Conservation (phyloP, 2,329 filamentous ascomycete species). For the Ophiostoma australiae region DNA sequence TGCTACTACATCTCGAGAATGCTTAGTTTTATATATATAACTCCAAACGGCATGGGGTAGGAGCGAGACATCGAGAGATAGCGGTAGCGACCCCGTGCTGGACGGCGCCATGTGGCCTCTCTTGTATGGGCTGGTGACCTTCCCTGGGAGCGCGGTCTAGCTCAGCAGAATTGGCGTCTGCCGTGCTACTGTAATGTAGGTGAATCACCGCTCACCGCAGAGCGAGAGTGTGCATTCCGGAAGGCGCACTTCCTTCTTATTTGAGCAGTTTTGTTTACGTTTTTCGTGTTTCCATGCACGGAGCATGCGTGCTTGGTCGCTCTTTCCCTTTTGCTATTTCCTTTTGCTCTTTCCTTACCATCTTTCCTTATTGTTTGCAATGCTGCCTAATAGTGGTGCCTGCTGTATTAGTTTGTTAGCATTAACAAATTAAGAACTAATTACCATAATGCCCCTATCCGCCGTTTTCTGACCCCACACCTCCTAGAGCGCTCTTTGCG, state of each 20-base stretch:
- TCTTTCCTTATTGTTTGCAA: background rate
- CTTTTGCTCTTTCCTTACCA: no score
- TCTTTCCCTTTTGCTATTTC: no score
- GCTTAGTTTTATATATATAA: background rate
- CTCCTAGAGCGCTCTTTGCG: background rate
- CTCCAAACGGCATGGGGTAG: background rate
- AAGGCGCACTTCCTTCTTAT: background rate
- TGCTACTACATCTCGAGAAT: background rate
- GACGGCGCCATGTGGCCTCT: slow-evolving; percentile 3
- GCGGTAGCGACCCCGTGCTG: background rate
- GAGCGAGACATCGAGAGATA: background rate
- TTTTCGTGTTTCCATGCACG: background rate
- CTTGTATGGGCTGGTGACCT: background rate
- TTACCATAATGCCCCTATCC: background rate
- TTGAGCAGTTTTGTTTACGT: background rate
- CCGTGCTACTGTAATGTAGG: no score
- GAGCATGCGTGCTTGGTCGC: no score
- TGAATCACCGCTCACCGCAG: background rate
- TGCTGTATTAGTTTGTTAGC: no score
- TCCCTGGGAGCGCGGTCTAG: background rate
- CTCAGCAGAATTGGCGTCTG: background rate
- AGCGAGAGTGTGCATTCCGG: background rate
- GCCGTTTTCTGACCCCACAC: background rate
- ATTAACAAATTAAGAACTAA: no score
- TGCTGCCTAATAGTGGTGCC: background rate